Base-by-base conservation (phyloP, 345 rosid genomes). In the Ailanthus altissimus region DNA sequence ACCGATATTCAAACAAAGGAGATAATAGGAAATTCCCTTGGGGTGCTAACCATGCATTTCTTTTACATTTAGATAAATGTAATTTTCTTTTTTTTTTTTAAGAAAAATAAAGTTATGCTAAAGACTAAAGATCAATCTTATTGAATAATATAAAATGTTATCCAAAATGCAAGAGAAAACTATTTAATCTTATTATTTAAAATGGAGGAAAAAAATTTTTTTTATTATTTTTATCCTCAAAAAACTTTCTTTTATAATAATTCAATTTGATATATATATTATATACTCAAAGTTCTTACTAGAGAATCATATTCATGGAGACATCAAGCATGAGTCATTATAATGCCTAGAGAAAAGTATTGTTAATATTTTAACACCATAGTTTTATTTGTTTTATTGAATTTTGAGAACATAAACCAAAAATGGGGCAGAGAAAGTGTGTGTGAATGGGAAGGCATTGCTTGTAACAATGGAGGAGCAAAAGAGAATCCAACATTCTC, bases 401-500 rank as follows among this genome's bases (percentile, higher is more conserved):
- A 69, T 15, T 50, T 50, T 18, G 59, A 16, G 26, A 68, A 23
- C 72, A 49, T 16, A 7, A 49, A 49, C 14, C 38, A 71, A 36
- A 71, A 71, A 68, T 25, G 32, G 61, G 62, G 63, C 74, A 54
- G 49, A 58, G 25, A 73, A 25, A 25, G 18, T 23, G 18, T 69
- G 1, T 53, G 14, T 38, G 74, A 36, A 53, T 20, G 74, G 60
- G 45, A 32, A 53, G 74, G 68, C 67, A 47, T 51, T 77, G 75
- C 69, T 74, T 81, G 76, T 73, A 63, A 56, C 63, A 68, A 71
- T 67, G 81, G 78, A 40, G 68, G 3, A 16, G 46, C 5, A 6
- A 32, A 36, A 16, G 67, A 78, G 85, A 84, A 85, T 85, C 83
- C 78, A 79, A 85, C 81, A 88, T 85, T 78, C 84, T 71, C 75